Evolutionary conservation across 208 protist species (phyloP), one percentile per base, ranked within the genome.

Genomic region (Trypanosoma caninum): DNA sequence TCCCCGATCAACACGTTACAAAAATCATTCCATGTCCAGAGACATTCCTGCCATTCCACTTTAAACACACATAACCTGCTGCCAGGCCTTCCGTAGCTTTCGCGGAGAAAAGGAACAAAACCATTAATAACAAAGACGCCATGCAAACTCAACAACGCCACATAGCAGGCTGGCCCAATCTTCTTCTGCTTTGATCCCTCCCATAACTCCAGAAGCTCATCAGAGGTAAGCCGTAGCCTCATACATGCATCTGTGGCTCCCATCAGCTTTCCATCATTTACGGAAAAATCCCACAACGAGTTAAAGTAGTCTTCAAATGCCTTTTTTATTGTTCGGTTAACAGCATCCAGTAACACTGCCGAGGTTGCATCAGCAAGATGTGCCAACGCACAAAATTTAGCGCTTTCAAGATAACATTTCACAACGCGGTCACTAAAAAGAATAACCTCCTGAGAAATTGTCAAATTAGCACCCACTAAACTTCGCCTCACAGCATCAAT

Each of bases 41-140:
- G 20, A 10, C 27, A 58, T 60, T 80, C 72, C 31, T 68, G 38
- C 76, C 78, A 90, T 37, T 62, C 66, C 40, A 90, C 69, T 30
- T 71, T 63, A 46, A 79, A 76, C 35, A 74, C 76, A 47, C 86
- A 76, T 7, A 72, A 28, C 44, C 52, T 54, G 46, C 54, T 52
- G 44, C 68, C 61, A 48, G 71, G 64, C 45, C 23, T 38, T 38
- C 46, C 65, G 69, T 87, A 88, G 33, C 46, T 69, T 47, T 75
- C 74, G 18, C 72, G 51, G 31, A 87, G 13, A 47, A 78, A 69
- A 25, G 80, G 74, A 40, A 84, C 74, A 60, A 89, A 85, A 10
- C 88, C 88, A 59, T 95, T 95, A 38, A 92, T 54, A 11, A 95
- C 74, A 64, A 76, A 92, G 16, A 69, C 47, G 16, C 74, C 54